phyloP scores from a whole-genome alignment of 768 basidiomycete genomes.

The Boletus tomentosulus region DNA sequence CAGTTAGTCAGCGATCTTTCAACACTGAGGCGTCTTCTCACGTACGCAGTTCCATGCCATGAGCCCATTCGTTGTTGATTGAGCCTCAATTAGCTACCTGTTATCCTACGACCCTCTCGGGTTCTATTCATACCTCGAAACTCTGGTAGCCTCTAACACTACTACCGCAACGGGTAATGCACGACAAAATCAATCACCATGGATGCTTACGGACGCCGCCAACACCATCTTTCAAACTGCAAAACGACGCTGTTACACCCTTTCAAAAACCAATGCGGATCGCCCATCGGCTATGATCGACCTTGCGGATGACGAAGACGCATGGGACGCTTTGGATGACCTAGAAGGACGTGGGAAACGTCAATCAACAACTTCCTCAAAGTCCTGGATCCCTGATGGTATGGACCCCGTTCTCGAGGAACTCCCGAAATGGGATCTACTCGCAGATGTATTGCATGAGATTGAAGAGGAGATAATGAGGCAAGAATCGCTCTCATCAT shows the following conservation, averaged over 20 bases:
- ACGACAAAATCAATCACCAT: slow-evolving; percentile 71
- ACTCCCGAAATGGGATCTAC: slow-evolving; percentile 86
- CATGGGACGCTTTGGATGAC: slow-evolving; percentile 70
- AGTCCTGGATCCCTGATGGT: slow-evolving; percentile 64
- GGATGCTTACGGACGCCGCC: slow-evolving; percentile 92
- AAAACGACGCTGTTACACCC: slow-evolving; percentile 74
- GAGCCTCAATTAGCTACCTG: slow-evolving; percentile 45
- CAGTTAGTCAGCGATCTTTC: slow-evolving; percentile 88
- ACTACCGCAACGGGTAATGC: slow-evolving; percentile 45
- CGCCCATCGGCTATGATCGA: slow-evolving; percentile 34
- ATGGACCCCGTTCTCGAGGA: slow-evolving; percentile 91
- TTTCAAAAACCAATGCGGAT: slow-evolving; percentile 31
- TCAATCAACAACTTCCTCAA: slow-evolving; percentile 8
- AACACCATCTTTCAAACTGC: slow-evolving; percentile 80
- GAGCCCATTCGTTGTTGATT: not conserved
- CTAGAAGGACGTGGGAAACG: slow-evolving; percentile 20
- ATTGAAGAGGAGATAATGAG: slow-evolving; percentile 82
- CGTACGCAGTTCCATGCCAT: slow-evolving; percentile 42
- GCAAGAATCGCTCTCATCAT: slow-evolving; percentile 40
- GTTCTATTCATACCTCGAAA: slow-evolving; percentile 90
- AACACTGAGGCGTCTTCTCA: slow-evolving; percentile 75
- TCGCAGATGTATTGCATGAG: slow-evolving; percentile 84
- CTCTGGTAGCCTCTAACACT: slow-evolving; percentile 65
- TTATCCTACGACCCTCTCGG: slow-evolving; percentile 87
- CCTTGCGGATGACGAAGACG: slow-evolving; percentile 62